These are phyloP conservation scores for Hemileia vastatrix DNA, from an alignment of 1,284 basidiomycete genomes.

Conservation along the genomic window DNA sequence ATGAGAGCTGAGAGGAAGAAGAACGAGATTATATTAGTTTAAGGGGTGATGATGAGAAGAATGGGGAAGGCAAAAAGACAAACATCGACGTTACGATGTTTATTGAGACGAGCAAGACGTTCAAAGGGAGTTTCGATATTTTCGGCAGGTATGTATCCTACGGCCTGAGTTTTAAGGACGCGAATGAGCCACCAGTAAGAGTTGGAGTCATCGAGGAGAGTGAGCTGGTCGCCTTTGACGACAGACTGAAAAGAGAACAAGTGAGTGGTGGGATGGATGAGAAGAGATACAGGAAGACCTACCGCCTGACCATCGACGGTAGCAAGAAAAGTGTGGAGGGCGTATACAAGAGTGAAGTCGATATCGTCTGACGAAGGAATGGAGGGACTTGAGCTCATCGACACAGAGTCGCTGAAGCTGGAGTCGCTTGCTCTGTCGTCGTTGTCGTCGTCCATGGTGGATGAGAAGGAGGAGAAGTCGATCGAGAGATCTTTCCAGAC, in stretches of 20 bases:
- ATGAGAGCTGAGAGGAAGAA: constrained; percentile 32
- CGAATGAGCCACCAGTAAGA: constrained; percentile 98
- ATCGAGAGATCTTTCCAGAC: no score
- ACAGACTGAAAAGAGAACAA: constrained; percentile 50
- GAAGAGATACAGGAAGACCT: background rate
- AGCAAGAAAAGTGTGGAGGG: constrained; percentile 82
- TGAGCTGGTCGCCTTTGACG: constrained; percentile 85
- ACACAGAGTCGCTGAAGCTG: constrained; percentile 23
- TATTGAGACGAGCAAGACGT: constrained; percentile 86
- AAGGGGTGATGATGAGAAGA: background rate
- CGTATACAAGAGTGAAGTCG: constrained; percentile 80
- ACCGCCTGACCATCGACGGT: constrained; percentile 91
- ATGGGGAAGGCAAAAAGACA: constrained; percentile 42
- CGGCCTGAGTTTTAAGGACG: constrained; percentile 92
- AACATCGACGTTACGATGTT: constrained; percentile 93
- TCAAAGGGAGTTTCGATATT: constrained; percentile 99
- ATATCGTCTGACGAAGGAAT: constrained; percentile 74
- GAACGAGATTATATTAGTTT: background rate
- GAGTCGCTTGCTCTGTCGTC: constrained; percentile 22
- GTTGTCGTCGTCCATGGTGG: constrained; percentile 21
- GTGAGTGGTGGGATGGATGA: background rate
- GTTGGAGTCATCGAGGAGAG: constrained; percentile 89
- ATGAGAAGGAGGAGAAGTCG: no score
- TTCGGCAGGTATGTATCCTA: constrained; percentile 99
- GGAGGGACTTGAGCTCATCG: constrained; percentile 56